Base-by-base conservation (phyloP, 805 yeast species). In the Ogataea neopini region DNA sequence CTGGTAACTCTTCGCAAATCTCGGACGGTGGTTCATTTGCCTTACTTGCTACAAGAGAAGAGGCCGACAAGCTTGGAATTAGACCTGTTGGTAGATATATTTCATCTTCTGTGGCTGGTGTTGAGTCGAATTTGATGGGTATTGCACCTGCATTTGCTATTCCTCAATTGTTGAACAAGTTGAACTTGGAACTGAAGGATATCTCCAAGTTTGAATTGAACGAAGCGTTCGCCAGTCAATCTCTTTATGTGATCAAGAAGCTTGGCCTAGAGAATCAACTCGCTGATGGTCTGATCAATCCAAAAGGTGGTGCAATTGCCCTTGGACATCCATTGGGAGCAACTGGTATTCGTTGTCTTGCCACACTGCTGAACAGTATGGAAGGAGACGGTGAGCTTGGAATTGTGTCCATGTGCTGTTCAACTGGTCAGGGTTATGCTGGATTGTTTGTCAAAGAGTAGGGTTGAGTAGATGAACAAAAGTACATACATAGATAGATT, bases 221-320 rank as follows among this genome's bases (percentile, higher is more conserved):
- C 50, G 72, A 67, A 58, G 72, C 72, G 2, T 68, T 68, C 51
- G 72, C 72, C 13, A 66, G 69, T 13, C 72, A 68, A 42, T 64
- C 69, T 34, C 48, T 68, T 14, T 49, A 51, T 22, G 52, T 48
- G 25, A 51, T 51, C 44, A 45, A 39, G 34, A 25, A 44, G 17
- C 44, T 52, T 39, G 52, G 58, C 28, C 33, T 63, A 15, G 56
- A 52, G 43, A 50, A 58, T 30, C 60, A 58, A 29, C 43, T 63
- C 14, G 55, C 54, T 28, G 47, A 49, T 28, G 57, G 51, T 10
- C 83, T 77, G 63, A 87, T 88, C 56, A 88, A 88, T 72, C 88
- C 90, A 56, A 82, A 81, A 63, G 96, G 96, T 61, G 96, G 96
- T 62, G 96, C 96, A 44, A 88, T 89, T 60, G 96, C 96, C 7